Conservation (phyloP, 306 rosid genomes). For the Cicer arietinum region DNA sequence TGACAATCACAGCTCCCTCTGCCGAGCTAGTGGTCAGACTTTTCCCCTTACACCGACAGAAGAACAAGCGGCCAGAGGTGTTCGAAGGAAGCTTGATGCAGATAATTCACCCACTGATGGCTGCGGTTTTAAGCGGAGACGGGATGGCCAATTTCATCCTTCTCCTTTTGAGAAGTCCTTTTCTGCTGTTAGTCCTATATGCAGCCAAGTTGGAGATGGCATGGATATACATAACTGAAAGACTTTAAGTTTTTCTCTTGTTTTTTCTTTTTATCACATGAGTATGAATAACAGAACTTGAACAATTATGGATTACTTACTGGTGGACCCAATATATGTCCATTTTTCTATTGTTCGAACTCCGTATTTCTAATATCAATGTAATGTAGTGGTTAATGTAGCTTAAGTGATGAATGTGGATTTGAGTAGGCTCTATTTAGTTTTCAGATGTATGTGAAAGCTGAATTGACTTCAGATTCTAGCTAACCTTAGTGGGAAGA, state of each 20-base stretch:
- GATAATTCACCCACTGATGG: conserved; percentile 60
- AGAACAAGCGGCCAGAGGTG: conserved; percentile 87
- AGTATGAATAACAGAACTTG: conserved; percentile 61
- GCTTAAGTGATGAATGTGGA: conserved; percentile 51
- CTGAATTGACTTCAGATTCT: conserved; percentile 33
- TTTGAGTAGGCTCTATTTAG: conserved; percentile 44
- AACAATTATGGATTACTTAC: conserved; percentile 55
- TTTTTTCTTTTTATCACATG: conserved; percentile 51
- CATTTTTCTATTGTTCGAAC: conserved; percentile 63
- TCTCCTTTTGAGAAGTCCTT: conserved; percentile 92
- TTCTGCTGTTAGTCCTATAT: conserved; percentile 78
- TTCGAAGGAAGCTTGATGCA: conserved; percentile 80
- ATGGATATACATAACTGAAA: conserved; percentile 64
- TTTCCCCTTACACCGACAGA: conserved; percentile 71
- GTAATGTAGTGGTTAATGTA: conserved; percentile 67
- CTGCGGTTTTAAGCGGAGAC: conserved; percentile 78
- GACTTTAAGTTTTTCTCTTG: conserved; percentile 49
- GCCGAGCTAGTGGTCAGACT: conserved; percentile 78
- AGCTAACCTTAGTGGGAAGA: conserved; percentile 29
- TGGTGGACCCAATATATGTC: conserved; percentile 64
- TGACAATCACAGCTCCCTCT: conserved; percentile 93
- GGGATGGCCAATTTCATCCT: conserved; percentile 77
- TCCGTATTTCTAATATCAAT: conserved; percentile 62
- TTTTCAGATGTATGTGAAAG: conserved; percentile 37
- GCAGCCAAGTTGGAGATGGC: conserved; percentile 92